Percentiles rank a stretch among this genome's conserved stretches.
phyloP scores from a whole-genome alignment of 495 filamentous ascomycete genomes.

The Daldinia decipiens region DNA sequence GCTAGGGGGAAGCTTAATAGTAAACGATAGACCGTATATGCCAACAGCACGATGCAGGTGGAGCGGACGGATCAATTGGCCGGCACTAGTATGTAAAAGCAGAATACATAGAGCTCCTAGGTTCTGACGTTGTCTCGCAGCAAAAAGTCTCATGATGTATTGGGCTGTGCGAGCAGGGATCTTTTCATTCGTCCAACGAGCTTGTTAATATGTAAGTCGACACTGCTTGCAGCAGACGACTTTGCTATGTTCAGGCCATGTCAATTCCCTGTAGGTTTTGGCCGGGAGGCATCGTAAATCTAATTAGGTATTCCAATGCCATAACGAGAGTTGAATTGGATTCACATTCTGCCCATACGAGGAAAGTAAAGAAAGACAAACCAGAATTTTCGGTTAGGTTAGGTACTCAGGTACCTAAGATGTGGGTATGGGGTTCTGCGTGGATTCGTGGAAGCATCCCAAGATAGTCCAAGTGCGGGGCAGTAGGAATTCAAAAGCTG shows the following conservation, averaged over 20 bases:
- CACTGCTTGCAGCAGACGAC: conserved; percentile 26
- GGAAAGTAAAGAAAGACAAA: neutral
- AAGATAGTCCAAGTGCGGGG: conserved; percentile 43
- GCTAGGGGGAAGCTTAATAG: conserved; percentile 18
- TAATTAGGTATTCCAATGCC: conserved; percentile 7
- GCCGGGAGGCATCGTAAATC: conserved; percentile 4
- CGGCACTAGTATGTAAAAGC: conserved; percentile 37
- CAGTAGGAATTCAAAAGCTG: conserved; percentile 38
- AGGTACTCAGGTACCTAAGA: neutral
- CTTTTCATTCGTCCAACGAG: conserved; percentile 34
- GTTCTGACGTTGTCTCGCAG: conserved; percentile 47
- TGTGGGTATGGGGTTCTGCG: conserved; percentile 34
- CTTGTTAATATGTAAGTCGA: conserved; percentile 38
- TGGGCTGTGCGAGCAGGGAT: conserved; percentile 40
- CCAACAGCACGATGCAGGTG: conserved; percentile 41
- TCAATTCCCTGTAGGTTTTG: conserved; percentile 25
- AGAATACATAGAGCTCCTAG: conserved; percentile 40
- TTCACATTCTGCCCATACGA: neutral
- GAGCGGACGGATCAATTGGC: conserved; percentile 45
- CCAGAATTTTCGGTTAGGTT: neutral
- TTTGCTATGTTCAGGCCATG: conserved; percentile 1
- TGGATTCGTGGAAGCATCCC: conserved; percentile 36
- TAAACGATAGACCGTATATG: conserved; percentile 37
- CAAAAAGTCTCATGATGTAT: conserved; percentile 46
- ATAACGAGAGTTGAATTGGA: conserved; percentile 21